phyloP scores from a whole-genome alignment of 495 filamentous ascomycete genomes.

The Physcia stellaris region DNA sequence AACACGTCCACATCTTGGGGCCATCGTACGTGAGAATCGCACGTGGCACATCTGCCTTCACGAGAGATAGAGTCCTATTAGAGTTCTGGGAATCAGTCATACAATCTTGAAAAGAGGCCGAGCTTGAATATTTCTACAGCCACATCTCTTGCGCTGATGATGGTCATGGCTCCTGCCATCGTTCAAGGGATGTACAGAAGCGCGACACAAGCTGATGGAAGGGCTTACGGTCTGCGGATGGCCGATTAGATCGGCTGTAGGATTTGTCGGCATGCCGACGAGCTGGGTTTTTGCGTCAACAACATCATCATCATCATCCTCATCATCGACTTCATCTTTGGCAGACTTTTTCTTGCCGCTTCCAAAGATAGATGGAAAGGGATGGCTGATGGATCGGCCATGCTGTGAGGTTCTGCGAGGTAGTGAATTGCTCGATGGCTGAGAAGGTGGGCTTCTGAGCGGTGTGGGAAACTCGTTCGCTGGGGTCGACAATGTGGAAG shows the following conservation, averaged over 20 bases:
- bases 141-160: too few relatives aligned
- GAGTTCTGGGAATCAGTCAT: slow-evolving; percentile 18
- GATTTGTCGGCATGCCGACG: neutral
- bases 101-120: slow-evolving; percentile 23
- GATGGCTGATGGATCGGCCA: slow-evolving; percentile 62
- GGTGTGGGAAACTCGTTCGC: slow-evolving; percentile 5
- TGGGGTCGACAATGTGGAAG: slow-evolving; percentile 3
- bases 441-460: slow-evolving; percentile 2
- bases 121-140: too few relatives aligned
- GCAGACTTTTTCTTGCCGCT: slow-evolving; percentile 32
- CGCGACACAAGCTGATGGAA: slow-evolving; percentile 18
- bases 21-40: slow-evolving; percentile 71
- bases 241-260: neutral
- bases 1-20: slow-evolving; percentile 63
- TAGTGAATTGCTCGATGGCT: slow-evolving; percentile 2
- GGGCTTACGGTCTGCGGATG: slow-evolving; percentile 12
- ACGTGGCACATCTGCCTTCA: slow-evolving; percentile 75
- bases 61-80: slow-evolving; percentile 40
- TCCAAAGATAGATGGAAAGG: slow-evolving; percentile 51
- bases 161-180: too few relatives aligned
- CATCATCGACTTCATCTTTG: slow-evolving; percentile 26
- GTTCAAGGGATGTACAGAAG: too few relatives aligned
- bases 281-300: neutral
- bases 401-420: slow-evolving; percentile 32
- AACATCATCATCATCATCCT: slow-evolving; percentile 3